Evolutionary conservation across 768 basidiomycete species (phyloP), one percentile per base, ranked within the genome.

Genomic region (Gautieria morchelliformis): DNA sequence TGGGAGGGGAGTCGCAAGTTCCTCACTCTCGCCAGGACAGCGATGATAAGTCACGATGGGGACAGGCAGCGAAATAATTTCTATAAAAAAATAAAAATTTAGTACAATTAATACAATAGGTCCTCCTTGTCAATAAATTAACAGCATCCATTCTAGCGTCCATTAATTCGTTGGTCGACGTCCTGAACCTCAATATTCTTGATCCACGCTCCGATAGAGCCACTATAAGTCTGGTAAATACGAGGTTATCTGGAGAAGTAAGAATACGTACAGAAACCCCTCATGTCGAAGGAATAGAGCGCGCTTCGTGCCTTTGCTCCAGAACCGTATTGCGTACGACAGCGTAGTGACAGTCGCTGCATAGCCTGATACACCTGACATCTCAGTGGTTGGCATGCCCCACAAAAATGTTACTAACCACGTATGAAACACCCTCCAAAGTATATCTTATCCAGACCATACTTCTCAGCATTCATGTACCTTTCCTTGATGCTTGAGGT

Each of bases 381-480:
- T 44, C 27, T 61, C 32, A 63, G 63, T 41, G 63, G 58, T 49
- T 62, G 20, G 67, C 55, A 45, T 30, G 14, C 17, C 19, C 17
- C 46, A 10, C 27, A 32, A 24, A 6, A 33, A 59, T 45, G 60
- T 24, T 37, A 24, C 82, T 57, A 63, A 92, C 91, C 95, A 77
- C 96, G 80, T 70, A 99, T 99, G 73, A 97, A 99, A 71, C 91
- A 97, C 3, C 96, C 96, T 24, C 96, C 94, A 77, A 98, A 99
- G 75, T 97, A 99, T 62, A 99, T 98, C 67, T 91, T 83, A 65
- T 96, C 91, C 59, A 99, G 70, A 63, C 89, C 85, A 70, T 98
- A 96, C 75, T 98, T 98, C 69, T 98, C 96, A 56, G 96, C 96
- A 69, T 99, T 98, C 96, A 99, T 98, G 71, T 93, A 97, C 47